Evolutionary conservation across 352 stramenopile species (phyloP).

Genomic region (Phytophthora foliorum): DNA sequence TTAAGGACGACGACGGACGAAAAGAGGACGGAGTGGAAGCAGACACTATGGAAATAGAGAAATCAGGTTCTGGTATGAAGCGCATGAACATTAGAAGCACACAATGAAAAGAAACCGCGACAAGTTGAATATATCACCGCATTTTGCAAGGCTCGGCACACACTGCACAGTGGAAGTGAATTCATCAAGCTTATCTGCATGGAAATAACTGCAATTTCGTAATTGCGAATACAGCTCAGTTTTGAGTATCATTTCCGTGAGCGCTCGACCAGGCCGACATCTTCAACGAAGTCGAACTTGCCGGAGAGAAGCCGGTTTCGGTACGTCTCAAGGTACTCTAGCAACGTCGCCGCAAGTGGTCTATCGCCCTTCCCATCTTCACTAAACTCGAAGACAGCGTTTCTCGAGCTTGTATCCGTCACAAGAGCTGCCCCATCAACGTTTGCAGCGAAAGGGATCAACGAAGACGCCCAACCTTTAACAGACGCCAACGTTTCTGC

Average conservation of each 20-base stretch:
- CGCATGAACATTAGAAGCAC: slow-evolving; percentile 76
- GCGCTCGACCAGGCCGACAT: slow-evolving; percentile 83
- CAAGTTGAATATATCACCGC: not conserved
- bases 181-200: not conserved
- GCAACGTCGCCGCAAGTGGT: slow-evolving; percentile 60
- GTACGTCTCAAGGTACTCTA: slow-evolving; percentile 83
- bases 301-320: slow-evolving; percentile 84
- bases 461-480: slow-evolving; percentile 67
- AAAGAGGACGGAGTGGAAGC: slow-evolving; percentile 11
- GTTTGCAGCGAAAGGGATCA: slow-evolving; percentile 80
- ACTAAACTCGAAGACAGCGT: slow-evolving; percentile 75
- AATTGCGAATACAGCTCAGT: not conserved
- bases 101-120: slow-evolving; percentile 33
- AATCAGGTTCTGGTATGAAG: slow-evolving; percentile 55
- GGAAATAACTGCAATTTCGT: not conserved
- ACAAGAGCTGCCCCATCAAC: slow-evolving; percentile 75
- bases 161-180: not conserved
- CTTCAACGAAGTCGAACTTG: slow-evolving; percentile 87
- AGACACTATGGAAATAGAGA: slow-evolving; percentile 16
- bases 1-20: slow-evolving; percentile 27
- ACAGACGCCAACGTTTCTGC: slow-evolving; percentile 55
- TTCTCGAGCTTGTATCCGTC: slow-evolving; percentile 56
- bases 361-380: slow-evolving; percentile 65
- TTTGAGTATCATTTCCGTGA: slow-evolving; percentile 59
- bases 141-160: not conserved